Evolutionary conservation across 768 basidiomycete species (phyloP), one percentile per base, ranked within the genome.

Genomic region (Kwoniella shandongensis): DNA sequence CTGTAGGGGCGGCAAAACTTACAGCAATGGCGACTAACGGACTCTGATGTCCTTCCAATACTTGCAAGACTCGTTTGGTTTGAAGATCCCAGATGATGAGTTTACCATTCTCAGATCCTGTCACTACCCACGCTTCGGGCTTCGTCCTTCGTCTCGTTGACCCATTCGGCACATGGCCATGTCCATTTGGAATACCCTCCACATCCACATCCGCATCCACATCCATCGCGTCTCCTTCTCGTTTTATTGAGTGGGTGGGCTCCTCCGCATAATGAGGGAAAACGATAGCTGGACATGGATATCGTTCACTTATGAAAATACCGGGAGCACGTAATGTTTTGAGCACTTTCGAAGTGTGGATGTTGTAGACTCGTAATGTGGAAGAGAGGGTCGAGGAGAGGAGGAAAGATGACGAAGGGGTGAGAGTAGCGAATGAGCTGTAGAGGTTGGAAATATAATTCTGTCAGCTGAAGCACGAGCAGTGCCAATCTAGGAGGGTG

Each of bases 331-430:
- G 84, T 70, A 92, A 92, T 2, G 92, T 94, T 79, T 98, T 97
- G 22, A 94, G 85, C 65, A 91, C 91, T 57, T 87, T 86, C 3
- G 90, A 89, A 7, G 84, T 87, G 58, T 91, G 89, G 72, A 88
- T 91, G 74, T 94, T 89, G 92, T 96, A 98, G 15, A 99, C 79
- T 1, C 94, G 85, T 57, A 98, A 86, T 0, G 89, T 91, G 5
- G 91, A 94, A 74, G 98, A 93, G 72, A 97, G 88, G 2, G 96
- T 96, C 1, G 90, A 86, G 4, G 87, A 88, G 39, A 99, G 82
- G 23, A 98, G 83, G 76, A 88, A 93, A 67, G 83, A 84, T 1
- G 91, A 91, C 74, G 96, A 97, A 0, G 91, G 91, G 20, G 93
- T 89, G 77, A 98, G 98, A 65, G 81, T 82, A 47, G 91, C 91